Percentiles rank a stretch among this genome's conserved stretches.
Evolutionary conservation across 805 yeast genomes (phyloP).

Genomic region (Metschnikowia drakensbergensis): DNA sequence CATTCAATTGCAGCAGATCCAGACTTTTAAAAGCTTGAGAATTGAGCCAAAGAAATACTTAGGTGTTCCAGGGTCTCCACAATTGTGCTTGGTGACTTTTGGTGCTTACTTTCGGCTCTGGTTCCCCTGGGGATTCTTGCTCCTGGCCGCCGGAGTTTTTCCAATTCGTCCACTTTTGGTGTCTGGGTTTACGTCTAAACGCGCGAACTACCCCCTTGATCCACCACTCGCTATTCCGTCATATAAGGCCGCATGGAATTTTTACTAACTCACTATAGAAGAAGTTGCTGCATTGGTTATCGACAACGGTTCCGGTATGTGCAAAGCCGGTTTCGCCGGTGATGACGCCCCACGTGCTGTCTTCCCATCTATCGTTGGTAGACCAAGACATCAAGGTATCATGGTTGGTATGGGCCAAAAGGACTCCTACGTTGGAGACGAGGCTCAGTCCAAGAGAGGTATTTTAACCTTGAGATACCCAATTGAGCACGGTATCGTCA

Average conservation of each 20-base stretch:
- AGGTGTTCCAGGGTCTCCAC: not conserved
- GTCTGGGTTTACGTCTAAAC: slow-evolving; percentile 2
- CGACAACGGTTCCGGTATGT: slow-evolving; percentile 99
- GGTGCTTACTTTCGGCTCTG: not conserved
- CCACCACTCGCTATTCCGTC: not conserved
- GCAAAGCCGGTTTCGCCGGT: slow-evolving; percentile 99
- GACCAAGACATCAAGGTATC: slow-evolving; percentile 99
- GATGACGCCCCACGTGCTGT: slow-evolving; percentile 99
- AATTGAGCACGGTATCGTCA: slow-evolving; percentile 99
- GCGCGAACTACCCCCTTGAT: slow-evolving; percentile 4
- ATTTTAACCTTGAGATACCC: slow-evolving; percentile 97
- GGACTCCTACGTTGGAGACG: slow-evolving; percentile 99
- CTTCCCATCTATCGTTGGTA: slow-evolving; percentile 99
- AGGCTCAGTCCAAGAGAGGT: slow-evolving; percentile 99
- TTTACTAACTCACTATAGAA: slow-evolving; percentile 30
- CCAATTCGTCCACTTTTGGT: not conserved
- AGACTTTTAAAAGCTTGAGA: too few species aligned
- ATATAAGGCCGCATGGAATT: not conserved
- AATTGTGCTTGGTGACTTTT: not conserved
- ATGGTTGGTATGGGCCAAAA: slow-evolving; percentile 99
- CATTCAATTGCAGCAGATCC: not conserved
- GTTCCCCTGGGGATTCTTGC: not conserved
- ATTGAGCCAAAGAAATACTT: too few species aligned
- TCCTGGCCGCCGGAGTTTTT: not conserved
- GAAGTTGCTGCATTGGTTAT: slow-evolving; percentile 70